These are phyloP conservation scores for Stereocaulon alpinum DNA, from an alignment of 495 filamentous ascomycete genomes.

Conservation along the genomic window DNA sequence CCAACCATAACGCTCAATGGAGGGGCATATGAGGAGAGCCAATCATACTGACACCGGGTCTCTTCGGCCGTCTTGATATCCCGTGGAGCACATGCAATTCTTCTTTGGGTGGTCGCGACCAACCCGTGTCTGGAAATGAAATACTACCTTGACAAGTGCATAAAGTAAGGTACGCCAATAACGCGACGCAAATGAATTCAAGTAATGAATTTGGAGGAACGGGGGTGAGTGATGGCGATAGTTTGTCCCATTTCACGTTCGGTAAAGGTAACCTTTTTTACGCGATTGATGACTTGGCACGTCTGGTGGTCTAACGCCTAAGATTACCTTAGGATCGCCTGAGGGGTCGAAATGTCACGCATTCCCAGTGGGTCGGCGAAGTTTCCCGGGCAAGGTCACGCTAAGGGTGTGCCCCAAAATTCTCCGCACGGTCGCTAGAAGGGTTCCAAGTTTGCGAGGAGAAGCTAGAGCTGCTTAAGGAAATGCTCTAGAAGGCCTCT, in stretches of 20 bases:
- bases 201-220: background rate
- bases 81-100: background rate
- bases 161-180: background rate
- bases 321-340: background rate
- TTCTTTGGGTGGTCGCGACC: background rate
- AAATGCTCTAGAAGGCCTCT: background rate
- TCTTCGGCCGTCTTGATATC: slow-evolving; percentile 1
- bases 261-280: background rate
- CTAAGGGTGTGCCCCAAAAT: background rate
- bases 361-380: slow-evolving; percentile 1
- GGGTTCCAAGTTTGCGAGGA: background rate
- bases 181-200: background rate
- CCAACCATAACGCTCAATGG: background rate
- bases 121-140: background rate
- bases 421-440: slow-evolving; percentile 8
- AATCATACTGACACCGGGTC: slow-evolving; percentile 4
- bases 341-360: background rate
- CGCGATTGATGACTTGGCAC: background rate
- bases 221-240: background rate
- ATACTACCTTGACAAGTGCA: background rate
- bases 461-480: background rate
- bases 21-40: slow-evolving; percentile 1
- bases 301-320: background rate
- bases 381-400: slow-evolving; percentile 1
- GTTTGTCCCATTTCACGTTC: background rate